These are phyloP conservation scores for Pseudisothecium myosuroides DNA, from an alignment of 225 moss, liverwort and hornwort species.

Conservation along the genomic window DNA sequence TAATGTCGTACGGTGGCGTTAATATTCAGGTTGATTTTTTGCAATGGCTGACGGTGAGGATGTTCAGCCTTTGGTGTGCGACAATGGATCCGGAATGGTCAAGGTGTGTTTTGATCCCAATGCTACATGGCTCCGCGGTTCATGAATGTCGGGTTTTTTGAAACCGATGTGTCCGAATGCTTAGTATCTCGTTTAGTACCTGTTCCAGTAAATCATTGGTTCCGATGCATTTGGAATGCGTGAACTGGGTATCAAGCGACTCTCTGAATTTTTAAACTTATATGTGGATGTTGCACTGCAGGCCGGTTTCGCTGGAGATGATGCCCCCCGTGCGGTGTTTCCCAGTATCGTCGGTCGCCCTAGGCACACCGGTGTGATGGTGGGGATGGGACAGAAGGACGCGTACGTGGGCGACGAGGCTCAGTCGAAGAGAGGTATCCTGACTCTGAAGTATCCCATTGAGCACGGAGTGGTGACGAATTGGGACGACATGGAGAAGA, in stretches of 20 bases:
- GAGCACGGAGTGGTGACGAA: constrained; percentile 72
- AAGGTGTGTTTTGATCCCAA: background rate
- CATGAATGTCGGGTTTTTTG: no score
- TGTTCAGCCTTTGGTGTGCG: constrained; percentile 84
- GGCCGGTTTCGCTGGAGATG: constrained; percentile 98
- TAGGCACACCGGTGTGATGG: constrained; percentile 62
- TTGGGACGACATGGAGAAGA: constrained; percentile 81
- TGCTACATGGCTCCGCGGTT: no score
- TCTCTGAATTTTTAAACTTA: no score
- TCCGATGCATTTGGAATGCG: no score
- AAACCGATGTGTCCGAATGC: background rate
- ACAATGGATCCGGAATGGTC: constrained; percentile 72
- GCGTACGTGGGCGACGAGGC: constrained; percentile 65
- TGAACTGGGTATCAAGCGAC: background rate
- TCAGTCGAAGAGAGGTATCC: constrained; percentile 60
- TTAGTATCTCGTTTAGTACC: background rate
- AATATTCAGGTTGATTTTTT: background rate
- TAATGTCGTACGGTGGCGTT: background rate
- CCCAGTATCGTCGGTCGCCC: constrained; percentile 96
- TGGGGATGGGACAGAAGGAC: constrained; percentile 56
- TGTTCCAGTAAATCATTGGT: no score
- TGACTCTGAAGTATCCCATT: constrained; percentile 63
- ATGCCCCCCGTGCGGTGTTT: constrained; percentile 85
- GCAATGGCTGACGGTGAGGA: constrained; percentile 71
- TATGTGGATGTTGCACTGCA: background rate